These are phyloP conservation scores for Apiospora phragmitis DNA, from an alignment of 2,329 filamentous ascomycete species.

Conservation along the genomic window DNA sequence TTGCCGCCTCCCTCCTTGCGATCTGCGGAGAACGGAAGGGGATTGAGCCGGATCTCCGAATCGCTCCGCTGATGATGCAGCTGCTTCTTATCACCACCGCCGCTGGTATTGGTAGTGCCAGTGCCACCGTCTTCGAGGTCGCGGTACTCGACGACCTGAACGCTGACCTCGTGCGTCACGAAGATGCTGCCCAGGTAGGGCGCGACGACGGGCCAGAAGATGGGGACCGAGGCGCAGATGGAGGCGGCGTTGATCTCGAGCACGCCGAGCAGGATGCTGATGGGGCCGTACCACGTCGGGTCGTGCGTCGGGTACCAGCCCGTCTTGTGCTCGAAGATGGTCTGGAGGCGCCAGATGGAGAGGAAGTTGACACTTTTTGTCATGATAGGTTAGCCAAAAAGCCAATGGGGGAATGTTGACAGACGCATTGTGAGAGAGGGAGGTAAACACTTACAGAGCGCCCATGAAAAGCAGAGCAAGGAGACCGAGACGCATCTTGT, in stretches of 20 bases:
- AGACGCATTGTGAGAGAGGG: neutral
- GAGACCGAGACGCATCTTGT: conserved; percentile 32
- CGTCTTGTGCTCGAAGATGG: conserved; percentile 29
- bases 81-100: neutral
- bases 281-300: conserved; percentile 36
- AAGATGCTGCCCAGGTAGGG: conserved; percentile 34
- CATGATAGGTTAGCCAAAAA: neutral
- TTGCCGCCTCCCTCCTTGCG: neutral
- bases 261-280: conserved; percentile 32
- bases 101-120: neutral
- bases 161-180: conserved; percentile 37
- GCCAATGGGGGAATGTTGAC: neutral
- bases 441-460: conserved; percentile 27
- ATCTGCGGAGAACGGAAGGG: neutral
- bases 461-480: conserved; percentile 32
- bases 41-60: neutral
- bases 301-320: conserved; percentile 35
- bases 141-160: conserved; percentile 16
- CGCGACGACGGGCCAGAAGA: conserved; percentile 33
- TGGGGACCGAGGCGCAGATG: conserved; percentile 33
- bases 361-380: conserved; percentile 28
- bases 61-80: neutral
- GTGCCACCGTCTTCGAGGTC: neutral
- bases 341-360: conserved; percentile 33
- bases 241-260: conserved; percentile 35